Evolutionary conservation across 2,329 filamentous ascomycete species (phyloP), one percentile per base, ranked within the genome.

Genomic region (Botrytis squamosa): DNA sequence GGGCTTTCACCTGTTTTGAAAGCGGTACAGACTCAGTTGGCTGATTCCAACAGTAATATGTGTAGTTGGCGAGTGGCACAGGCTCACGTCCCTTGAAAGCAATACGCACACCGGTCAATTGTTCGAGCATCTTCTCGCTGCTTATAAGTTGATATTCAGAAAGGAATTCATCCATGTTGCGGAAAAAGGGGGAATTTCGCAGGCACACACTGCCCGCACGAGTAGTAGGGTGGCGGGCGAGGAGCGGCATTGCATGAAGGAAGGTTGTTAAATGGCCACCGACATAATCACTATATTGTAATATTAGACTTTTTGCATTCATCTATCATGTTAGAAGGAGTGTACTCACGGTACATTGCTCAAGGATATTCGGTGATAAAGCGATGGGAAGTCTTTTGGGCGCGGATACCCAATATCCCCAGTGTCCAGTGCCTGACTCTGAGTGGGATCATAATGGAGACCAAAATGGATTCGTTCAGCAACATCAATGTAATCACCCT

Each of bases 401-500:
- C 29, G 44, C 36, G 29, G 42, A 36, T 38, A 36, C 20, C 29
- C 64, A 22, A 49, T 46, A 16, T 10, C 14, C 16, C 1, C 22
- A 7, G 10, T 49, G 33, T 4, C 42, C 18, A 16, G 12, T 25
- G 8, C 9, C 59, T 62, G 33, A 12, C 59, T 25, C 46, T 49
- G 20, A 49, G 29, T 49, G 18, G 29, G 22, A 66, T 66, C 64
- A 33, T 49, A 38, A 38, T 18, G 40, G 22, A 77, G 64, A 29
- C 63, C 73, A 70, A 75, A 76, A n/a, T 70, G 70, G 29, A 77
- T 36, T n/a, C 49, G 22, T 44, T 77, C 74, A 22, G 74, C 75
- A 65, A 75, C 52, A 63, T 76, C 75, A 40, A 75, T 70, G 62
- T 75, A 77, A 60, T 76, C 74, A n/a, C 74, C 76, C n/a, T 74